Percentiles rank a stretch among this genome's conserved stretches.
Conservation (phyloP, 352 stramenopile genomes). For the Phytophthora ramorum region DNA sequence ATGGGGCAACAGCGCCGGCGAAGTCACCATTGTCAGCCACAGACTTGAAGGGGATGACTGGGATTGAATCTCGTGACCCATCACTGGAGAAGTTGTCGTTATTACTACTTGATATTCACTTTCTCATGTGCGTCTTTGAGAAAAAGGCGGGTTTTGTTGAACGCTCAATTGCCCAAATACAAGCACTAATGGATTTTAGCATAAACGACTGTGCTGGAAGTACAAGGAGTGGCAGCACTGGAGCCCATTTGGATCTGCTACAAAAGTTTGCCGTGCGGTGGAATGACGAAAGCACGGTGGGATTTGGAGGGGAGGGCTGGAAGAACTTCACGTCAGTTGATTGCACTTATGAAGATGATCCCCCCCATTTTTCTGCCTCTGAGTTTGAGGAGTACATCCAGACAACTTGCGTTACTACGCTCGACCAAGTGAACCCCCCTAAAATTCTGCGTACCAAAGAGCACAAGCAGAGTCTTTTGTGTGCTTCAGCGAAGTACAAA, state of each 20-base stretch:
- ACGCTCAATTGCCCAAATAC: constrained; percentile 65
- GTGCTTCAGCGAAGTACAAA: constrained; percentile 32
- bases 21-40: not conserved
- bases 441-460: constrained; percentile 32
- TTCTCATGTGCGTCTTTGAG: constrained; percentile 62
- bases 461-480: constrained; percentile 54
- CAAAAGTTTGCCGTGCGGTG: constrained; percentile 44
- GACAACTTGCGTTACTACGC: constrained; percentile 9
- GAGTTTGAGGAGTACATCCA: constrained; percentile 34
- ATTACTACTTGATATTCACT: constrained; percentile 56
- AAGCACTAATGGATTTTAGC: constrained; percentile 71
- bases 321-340: not conserved
- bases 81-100: constrained; percentile 22
- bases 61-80: not conserved
- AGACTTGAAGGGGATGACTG: not conserved
- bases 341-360: constrained; percentile 7
- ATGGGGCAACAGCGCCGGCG: constrained; percentile 2
- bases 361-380: constrained; percentile 8
- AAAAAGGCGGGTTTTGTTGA: constrained; percentile 63
- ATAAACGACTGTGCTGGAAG: constrained; percentile 12
- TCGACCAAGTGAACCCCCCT: constrained; percentile 45
- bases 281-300: constrained; percentile 26
- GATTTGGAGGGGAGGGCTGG: constrained; percentile 36
- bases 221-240: not conserved
- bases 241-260: constrained; percentile 32